Evolutionary conservation across 2,329 filamentous ascomycete genomes (phyloP).

Genomic region (Cordyceps farinosa): DNA sequence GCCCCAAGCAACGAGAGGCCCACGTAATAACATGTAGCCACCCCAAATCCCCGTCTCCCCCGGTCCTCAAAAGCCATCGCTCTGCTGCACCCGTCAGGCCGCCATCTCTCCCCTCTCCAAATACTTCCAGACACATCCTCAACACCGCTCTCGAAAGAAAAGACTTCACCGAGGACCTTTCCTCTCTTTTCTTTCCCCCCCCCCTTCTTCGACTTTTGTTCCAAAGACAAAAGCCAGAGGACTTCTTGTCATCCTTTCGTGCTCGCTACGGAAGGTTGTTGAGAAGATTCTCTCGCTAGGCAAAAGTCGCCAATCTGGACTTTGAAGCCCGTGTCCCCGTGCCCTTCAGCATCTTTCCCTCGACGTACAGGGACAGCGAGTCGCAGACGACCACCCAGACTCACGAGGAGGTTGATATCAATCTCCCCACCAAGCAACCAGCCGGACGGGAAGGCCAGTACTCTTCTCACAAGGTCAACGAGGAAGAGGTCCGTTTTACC

Average conservation of each 20-base stretch:
- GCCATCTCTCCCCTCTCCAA: slow-evolving; percentile 34
- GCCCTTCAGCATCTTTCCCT: slow-evolving; percentile 99
- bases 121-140: slow-evolving; percentile 34
- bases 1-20: slow-evolving; percentile 15
- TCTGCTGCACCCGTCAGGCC: slow-evolving; percentile 30
- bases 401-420: slow-evolving; percentile 87
- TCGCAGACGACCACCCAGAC: slow-evolving; percentile 58
- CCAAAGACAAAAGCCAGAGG: slow-evolving; percentile 61
- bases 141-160: slow-evolving; percentile 27
- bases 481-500: slow-evolving; percentile 82
- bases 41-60: slow-evolving; percentile 21
- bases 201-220: slow-evolving; percentile 47
- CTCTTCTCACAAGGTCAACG: slow-evolving; percentile 70
- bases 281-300: slow-evolving; percentile 66
- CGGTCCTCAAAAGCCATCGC: slow-evolving; percentile 40
- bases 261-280: slow-evolving; percentile 54
- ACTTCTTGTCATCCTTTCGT: slow-evolving; percentile 69
- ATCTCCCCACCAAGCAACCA: slow-evolving; percentile 65
- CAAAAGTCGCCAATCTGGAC: slow-evolving; percentile 96
- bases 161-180: slow-evolving; percentile 32
- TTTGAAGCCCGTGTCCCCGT: slow-evolving; percentile 99
- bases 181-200: slow-evolving; percentile 31
- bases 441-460: slow-evolving; percentile 97
- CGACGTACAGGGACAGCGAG: slow-evolving; percentile 73
- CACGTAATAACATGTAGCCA: slow-evolving; percentile 17